Evolutionary conservation across 2,329 filamentous ascomycete species (phyloP), one percentile per base, ranked within the genome.

Genomic region (Cytospora mali): DNA sequence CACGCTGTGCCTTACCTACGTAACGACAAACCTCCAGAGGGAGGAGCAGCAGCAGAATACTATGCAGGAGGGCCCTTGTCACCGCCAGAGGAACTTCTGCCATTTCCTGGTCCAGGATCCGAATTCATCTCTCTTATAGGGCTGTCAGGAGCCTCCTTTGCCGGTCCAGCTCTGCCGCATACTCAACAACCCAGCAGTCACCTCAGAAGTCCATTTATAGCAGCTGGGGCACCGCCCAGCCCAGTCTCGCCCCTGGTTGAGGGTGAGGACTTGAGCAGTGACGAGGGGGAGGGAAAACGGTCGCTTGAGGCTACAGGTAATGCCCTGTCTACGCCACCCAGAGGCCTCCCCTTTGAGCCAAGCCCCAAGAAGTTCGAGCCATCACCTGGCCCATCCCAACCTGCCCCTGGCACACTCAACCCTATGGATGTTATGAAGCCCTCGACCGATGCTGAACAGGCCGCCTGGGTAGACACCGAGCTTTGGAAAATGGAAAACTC

Each of bases 371-470:
- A 65, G 14, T 67, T 66, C n/a, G 56, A 65, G 55, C 60, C 67
- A 6, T 66, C 70, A 39, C 68, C 66, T 1, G 71, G 70, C 57
- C 70, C 70, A 13, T 65, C 53, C 28, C 67, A 75, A 54, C 73
- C 79, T 39, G 74, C 76, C 1, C 77, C 78, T 3, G 80, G 79
- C 35, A 84, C 81, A 4, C 80, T 81, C 11, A 84, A 83, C 48
- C 81, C 81, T 0, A 82, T 82, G 77, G 80, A 82, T 55, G 79
- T 84, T 31, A 83, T 83, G 81, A 79, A 76, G 6, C 75, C 76
- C 0, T 75, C 73, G 14, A 77, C 74, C 46, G 67, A 69, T 10
- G 69, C 71, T 29, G 76, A 77, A 64, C 73, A 69, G 29, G 70
- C 69, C 28, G 73, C 70, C 62, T 71, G 70, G 64, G 67, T 74